Conservation (phyloP, 768 basidiomycete species). For the Pulveroboletus sp. region DNA sequence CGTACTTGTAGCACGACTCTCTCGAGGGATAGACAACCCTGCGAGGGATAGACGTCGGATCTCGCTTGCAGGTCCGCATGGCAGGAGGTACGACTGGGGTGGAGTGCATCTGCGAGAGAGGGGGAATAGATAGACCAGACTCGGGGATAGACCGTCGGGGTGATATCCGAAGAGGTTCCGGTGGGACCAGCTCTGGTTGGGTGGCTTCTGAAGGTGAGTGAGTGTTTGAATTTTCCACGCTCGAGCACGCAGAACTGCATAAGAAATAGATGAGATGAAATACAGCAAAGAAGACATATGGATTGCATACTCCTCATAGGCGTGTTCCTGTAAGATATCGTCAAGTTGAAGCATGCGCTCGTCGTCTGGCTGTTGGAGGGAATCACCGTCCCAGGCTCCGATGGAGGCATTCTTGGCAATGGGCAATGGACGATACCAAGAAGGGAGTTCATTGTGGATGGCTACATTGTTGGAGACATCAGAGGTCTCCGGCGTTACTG, state of each 20-base stretch:
- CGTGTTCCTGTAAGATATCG: constrained; percentile 69
- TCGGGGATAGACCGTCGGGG: constrained; percentile 25
- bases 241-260: constrained; percentile 19
- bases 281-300: constrained; percentile 4
- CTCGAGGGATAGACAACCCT: constrained; percentile 67
- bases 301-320: constrained; percentile 64
- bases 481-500: constrained; percentile 60
- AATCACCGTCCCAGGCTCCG: constrained; percentile 42
- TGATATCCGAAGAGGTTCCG: constrained; percentile 31
- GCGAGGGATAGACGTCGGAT: constrained; percentile 45
- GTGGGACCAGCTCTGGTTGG: constrained; percentile 31
- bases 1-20: constrained; percentile 74
- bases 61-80: constrained; percentile 50
- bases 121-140: constrained; percentile 30
- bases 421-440: constrained; percentile 55
- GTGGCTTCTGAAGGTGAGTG: constrained; percentile 26
- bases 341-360: constrained; percentile 61
- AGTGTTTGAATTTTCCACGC: constrained; percentile 16
- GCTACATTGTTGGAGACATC: constrained; percentile 48
- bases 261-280: not conserved
- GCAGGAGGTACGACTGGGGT: constrained; percentile 65
- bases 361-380: constrained; percentile 45
- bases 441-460: constrained; percentile 46
- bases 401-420: constrained; percentile 38
- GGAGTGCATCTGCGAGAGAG: constrained; percentile 39